Base-by-base conservation (phyloP, 2,329 filamentous ascomycete species). In the Monosporascus ibericus region DNA sequence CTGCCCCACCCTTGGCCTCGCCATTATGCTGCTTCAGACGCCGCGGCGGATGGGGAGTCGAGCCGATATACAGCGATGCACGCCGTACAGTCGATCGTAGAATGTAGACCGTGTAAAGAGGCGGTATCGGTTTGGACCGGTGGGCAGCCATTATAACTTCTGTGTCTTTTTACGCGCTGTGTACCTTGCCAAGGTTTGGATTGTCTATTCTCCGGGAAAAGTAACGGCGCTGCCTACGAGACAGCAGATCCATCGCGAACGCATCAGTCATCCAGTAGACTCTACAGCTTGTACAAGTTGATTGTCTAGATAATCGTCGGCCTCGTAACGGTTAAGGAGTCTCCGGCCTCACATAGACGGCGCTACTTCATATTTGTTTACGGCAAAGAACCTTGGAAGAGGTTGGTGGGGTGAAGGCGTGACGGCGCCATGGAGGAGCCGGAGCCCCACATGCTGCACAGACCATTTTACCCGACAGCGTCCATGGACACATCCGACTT, bases 1-100 rank as follows among this genome's bases (percentile, higher is more conserved):
- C 82, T 30, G 94, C 94, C 37, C 94, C 94, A 49, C 94, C 94
- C 65, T 84, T 87, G 34, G 79, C 78, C 48, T 84, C 74, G 49
- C 94, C 94, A 78, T 99, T 99, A 72, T 99, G 94, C 68, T 97
- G 94, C 56, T 84, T 85, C 24, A 97, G 77, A 15, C 94, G 87
- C 54, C 92, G 81, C 1, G 85, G 84, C 42, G 94, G 92, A 65
- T 96, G 85, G 0, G 92, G 92, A 1, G 94, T 97, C 44, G 90
- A 95, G 50, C 94, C 94, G 51, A 97, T 87, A 70, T 99, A 99
- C 27, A 92, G 78, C 2, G 80, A 83, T 27, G 80, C 78, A 65
- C 84, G 84, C 46, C 82, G 80, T 9, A 91, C 79, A 1, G 86
- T 91, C 0, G 92, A 96, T 20, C 92, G 87, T 37, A 97, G 81